Evolutionary conservation across 495 filamentous ascomycete species (phyloP).

Genomic region (Penicillium dipodomyicola): DNA sequence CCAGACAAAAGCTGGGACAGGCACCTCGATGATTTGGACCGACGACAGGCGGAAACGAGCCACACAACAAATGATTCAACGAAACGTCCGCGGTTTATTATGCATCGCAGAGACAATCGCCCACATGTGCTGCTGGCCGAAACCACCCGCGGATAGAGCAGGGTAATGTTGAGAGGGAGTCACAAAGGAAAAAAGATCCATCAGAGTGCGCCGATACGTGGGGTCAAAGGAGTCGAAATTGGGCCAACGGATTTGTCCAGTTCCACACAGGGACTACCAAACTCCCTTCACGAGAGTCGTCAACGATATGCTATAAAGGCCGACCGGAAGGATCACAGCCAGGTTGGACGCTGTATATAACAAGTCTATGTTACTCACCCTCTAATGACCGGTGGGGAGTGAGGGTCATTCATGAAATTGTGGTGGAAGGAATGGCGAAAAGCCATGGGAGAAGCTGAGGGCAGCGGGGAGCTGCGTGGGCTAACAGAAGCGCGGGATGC

Average conservation of each 20-base stretch:
- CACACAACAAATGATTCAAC: slow-evolving; percentile 9
- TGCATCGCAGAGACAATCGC: slow-evolving; percentile 38
- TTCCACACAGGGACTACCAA: slow-evolving; percentile 18
- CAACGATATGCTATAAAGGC: slow-evolving; percentile 18
- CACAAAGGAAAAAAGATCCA: slow-evolving; percentile 13
- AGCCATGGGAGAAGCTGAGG: slow-evolving; percentile 37
- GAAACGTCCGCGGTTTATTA: slow-evolving; percentile 43
- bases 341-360: slow-evolving; percentile 16
- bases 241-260: slow-evolving; percentile 17
- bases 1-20: slow-evolving; percentile 1
- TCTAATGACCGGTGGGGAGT: slow-evolving; percentile 47
- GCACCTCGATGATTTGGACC: slow-evolving; percentile 22
- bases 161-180: slow-evolving; percentile 5
- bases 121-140: slow-evolving; percentile 3
- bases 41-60: slow-evolving; percentile 5
- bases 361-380: slow-evolving; percentile 34
- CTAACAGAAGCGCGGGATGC: slow-evolving; percentile 18
- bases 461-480: slow-evolving; percentile 29
- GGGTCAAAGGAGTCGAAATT: slow-evolving; percentile 17
- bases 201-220: slow-evolving; percentile 19
- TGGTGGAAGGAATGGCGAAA: slow-evolving; percentile 44
- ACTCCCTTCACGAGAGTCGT: slow-evolving; percentile 24
- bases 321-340: slow-evolving; percentile 13
- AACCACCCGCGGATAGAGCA: slow-evolving; percentile 8
- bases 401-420: slow-evolving; percentile 43